phyloP scores from a whole-genome alignment of 2,329 filamentous ascomycete species.

The Trichophyton rubrum region DNA sequence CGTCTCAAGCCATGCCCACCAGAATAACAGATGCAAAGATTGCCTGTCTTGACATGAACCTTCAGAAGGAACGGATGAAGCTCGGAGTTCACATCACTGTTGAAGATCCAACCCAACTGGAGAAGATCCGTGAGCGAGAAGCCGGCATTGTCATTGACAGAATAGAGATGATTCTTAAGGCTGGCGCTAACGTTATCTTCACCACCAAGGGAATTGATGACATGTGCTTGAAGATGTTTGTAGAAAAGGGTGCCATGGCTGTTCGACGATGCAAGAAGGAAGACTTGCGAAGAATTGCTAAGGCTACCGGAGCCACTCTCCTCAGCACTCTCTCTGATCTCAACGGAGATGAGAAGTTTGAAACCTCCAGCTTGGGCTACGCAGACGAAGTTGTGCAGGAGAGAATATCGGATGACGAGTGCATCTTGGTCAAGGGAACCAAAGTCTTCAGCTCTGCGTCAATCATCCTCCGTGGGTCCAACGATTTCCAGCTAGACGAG shows the following conservation, averaged over 20 bases:
- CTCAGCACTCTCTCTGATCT: constrained; percentile 89
- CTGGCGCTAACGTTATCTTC: constrained; percentile 87
- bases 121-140: constrained; percentile 91
- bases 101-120: constrained; percentile 90
- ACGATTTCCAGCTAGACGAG: constrained; percentile 94
- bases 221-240: constrained; percentile 81
- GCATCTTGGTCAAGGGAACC: constrained; percentile 90
- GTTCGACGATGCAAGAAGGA: constrained; percentile 98
- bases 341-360: constrained; percentile 95
- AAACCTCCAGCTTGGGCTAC: constrained; percentile 73
- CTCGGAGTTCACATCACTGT: constrained; percentile 96
- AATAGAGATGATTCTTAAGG: constrained; percentile 94
- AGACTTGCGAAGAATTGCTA: constrained; percentile 87
- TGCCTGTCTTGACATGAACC: constrained; percentile 90
- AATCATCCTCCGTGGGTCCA: constrained; percentile 86
- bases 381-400: constrained; percentile 97
- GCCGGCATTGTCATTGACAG: constrained; percentile 85
- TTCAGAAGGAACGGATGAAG: constrained; percentile 99
- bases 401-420: constrained; percentile 97
- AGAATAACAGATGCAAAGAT: constrained; percentile 90
- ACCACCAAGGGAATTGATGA: constrained; percentile 99
- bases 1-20: constrained; percentile 95
- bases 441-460: constrained; percentile 90
- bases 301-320: constrained; percentile 85
- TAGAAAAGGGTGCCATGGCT: constrained; percentile 91